A percentile compares a stretch with the other conserved stretches of the same genome.
Evolutionary conservation across 495 filamentous ascomycete species (phyloP).

Genomic region (Immersiella caudata): DNA sequence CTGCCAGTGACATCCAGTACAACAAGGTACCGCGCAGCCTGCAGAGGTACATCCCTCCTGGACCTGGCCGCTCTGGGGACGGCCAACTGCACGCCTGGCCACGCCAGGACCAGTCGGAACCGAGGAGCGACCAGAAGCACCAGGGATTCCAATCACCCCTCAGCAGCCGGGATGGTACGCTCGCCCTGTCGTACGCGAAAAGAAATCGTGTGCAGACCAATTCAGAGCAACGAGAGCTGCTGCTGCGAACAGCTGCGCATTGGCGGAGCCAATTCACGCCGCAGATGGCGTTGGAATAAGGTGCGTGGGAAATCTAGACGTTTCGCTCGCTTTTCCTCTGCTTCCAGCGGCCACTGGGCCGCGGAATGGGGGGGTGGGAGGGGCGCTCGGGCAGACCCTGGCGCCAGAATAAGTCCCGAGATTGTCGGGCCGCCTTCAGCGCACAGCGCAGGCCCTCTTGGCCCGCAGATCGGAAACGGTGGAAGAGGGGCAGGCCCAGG

Average conservation of each 20-base stretch:
- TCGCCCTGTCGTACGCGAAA: constrained; percentile 12
- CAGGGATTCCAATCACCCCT: constrained; percentile 17
- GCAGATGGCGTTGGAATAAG: background rate
- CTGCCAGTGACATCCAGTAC: constrained; percentile 35
- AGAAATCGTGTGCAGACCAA: background rate
- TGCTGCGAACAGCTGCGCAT: background rate
- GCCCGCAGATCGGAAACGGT: constrained; percentile 26
- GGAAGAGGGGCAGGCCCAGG: constrained; percentile 1
- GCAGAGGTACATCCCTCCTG: constrained; percentile 36
- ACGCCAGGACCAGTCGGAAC: constrained; percentile 29
- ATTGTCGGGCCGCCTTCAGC: constrained; percentile 28
- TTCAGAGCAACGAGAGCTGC: background rate
- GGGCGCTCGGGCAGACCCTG: background rate
- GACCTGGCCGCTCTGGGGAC: constrained; percentile 11
- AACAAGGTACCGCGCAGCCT: constrained; percentile 34
- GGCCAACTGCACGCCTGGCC: constrained; percentile 17
- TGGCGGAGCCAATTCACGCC: background rate
- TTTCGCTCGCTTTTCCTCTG: background rate
- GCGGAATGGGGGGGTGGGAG: background rate
- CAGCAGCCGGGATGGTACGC: constrained; percentile 28
- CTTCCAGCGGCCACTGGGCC: background rate
- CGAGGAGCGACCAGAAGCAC: constrained; percentile 18
- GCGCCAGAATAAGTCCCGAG: constrained; percentile 3
- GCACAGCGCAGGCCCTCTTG: constrained; percentile 13
- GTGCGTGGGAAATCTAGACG: background rate